A percentile compares a stretch with the other conserved stretches of the same genome.
These are phyloP conservation scores for Bacidia gigantensis DNA, from an alignment of 495 filamentous ascomycete genomes.

Conservation along the genomic window DNA sequence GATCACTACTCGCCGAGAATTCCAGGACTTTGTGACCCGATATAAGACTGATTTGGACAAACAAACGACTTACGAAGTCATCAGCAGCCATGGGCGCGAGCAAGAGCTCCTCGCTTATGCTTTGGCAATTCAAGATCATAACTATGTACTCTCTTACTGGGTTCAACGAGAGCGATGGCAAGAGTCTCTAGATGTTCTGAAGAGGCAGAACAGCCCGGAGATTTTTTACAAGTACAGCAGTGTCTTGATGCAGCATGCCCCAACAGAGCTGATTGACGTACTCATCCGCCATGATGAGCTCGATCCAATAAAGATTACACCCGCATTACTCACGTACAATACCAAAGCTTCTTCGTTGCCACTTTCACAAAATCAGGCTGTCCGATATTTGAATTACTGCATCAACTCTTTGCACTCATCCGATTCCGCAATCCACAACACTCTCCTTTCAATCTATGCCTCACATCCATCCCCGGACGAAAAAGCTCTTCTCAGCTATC, in stretches of 20 bases:
- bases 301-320: conserved; percentile 78
- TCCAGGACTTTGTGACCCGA: conserved; percentile 71
- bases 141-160: conserved; percentile 94
- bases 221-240: conserved; percentile 93
- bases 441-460: conserved; percentile 89
- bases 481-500: conserved; percentile 69
- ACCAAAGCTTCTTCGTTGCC: conserved; percentile 41
- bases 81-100: conserved; percentile 88
- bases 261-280: conserved; percentile 77
- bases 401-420: conserved; percentile 74
- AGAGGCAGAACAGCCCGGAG: conserved; percentile 78
- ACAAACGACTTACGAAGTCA: conserved; percentile 88
- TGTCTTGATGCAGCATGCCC: conserved; percentile 83
- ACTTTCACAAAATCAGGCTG: conserved; percentile 69
- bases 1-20: conserved; percentile 53
- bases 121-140: conserved; percentile 73
- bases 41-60: conserved; percentile 77
- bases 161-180: conserved; percentile 88
- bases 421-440: conserved; percentile 92
- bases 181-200: conserved; percentile 76
- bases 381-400: conserved; percentile 85
- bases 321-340: conserved; percentile 87
- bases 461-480: conserved; percentile 72
- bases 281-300: conserved; percentile 84
- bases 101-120: conserved; percentile 86